A percentile compares a stretch with the other conserved stretches of the same genome.
Conservation (phyloP, 2,329 filamentous ascomycete species). For the Fusarium agapanthi region DNA sequence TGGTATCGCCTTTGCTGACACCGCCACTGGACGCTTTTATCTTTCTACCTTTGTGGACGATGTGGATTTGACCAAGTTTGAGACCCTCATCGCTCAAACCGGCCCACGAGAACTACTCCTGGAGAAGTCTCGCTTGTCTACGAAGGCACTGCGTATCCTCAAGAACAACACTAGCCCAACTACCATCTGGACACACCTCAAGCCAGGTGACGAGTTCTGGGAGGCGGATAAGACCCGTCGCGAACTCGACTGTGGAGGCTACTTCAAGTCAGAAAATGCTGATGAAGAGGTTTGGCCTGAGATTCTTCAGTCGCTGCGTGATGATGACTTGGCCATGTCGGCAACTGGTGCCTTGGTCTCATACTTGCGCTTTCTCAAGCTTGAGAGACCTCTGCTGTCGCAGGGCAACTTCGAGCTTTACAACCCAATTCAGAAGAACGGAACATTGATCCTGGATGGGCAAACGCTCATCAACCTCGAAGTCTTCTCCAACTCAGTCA, state of each 20-base stretch:
- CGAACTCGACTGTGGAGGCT: slow-evolving; percentile 81
- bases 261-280: slow-evolving; percentile 72
- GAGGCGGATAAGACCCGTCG: slow-evolving; percentile 81
- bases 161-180: slow-evolving; percentile 95
- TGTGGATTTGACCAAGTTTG: slow-evolving; percentile 92
- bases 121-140: slow-evolving; percentile 86
- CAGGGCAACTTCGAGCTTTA: slow-evolving; percentile 93
- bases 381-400: slow-evolving; percentile 86
- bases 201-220: slow-evolving; percentile 90
- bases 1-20: slow-evolving; percentile 93
- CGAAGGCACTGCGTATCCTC: slow-evolving; percentile 89
- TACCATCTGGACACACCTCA: slow-evolving; percentile 95
- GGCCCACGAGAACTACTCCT: slow-evolving; percentile 87
- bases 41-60: slow-evolving; percentile 94
- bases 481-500: slow-evolving; percentile 91
- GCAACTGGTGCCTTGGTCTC: slow-evolving; percentile 88
- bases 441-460: slow-evolving; percentile 90
- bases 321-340: slow-evolving; percentile 88
- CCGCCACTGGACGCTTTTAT: slow-evolving; percentile 94
- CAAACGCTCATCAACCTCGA: slow-evolving; percentile 99
- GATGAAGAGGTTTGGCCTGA: slow-evolving; percentile 78
- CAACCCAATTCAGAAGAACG: slow-evolving; percentile 88
- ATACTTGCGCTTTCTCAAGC: slow-evolving; percentile 86
- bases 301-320: slow-evolving; percentile 73
- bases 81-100: slow-evolving; percentile 94